phyloP scores from a whole-genome alignment of 139 green algal species.

The Chlamydomonas schloesseri region DNA sequence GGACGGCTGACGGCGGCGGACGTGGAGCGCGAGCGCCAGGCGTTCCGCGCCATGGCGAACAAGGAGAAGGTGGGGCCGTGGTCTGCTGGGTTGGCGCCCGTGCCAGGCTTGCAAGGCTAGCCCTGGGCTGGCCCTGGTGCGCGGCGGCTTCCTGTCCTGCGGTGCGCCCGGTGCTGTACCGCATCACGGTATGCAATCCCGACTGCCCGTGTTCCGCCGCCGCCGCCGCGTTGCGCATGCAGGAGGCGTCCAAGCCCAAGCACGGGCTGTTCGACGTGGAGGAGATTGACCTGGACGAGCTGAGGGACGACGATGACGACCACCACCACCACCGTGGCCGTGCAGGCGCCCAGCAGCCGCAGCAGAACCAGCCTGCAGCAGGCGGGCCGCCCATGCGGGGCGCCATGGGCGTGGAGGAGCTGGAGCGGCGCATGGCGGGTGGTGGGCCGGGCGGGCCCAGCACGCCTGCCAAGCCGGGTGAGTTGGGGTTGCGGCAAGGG shows the following conservation, averaged over 20 bases:
- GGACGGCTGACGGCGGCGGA: conserved; percentile 25
- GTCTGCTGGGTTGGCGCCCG: background rate
- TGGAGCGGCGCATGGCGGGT: conserved; percentile 32
- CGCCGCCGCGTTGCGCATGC: no score
- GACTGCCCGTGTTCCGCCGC: no score
- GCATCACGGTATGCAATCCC: no score
- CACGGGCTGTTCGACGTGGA: conserved; percentile 24
- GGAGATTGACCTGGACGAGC: conserved; percentile 42
- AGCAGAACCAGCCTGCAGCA: background rate
- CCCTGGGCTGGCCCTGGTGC: no score
- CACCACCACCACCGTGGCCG: background rate
- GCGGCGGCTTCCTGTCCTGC: no score
- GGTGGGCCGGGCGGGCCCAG: background rate
- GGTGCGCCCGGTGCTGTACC: no score
- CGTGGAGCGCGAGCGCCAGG: conserved; percentile 37
- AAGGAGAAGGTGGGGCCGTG: conserved; percentile 13
- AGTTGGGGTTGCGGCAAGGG: background rate
- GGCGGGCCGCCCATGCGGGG: background rate
- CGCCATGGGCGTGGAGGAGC: conserved; percentile 21
- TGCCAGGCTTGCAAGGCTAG: no score
- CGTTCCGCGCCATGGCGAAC: conserved; percentile 16
- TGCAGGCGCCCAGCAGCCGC: background rate
- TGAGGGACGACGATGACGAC: conserved; percentile 11
- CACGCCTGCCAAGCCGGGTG: conserved; percentile 3
- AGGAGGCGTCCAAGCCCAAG: conserved; percentile 30